Evolutionary conservation across 495 filamentous ascomycete genomes (phyloP), one percentile per base, ranked within the genome.

Genomic region (Evansstolkia leycettana): DNA sequence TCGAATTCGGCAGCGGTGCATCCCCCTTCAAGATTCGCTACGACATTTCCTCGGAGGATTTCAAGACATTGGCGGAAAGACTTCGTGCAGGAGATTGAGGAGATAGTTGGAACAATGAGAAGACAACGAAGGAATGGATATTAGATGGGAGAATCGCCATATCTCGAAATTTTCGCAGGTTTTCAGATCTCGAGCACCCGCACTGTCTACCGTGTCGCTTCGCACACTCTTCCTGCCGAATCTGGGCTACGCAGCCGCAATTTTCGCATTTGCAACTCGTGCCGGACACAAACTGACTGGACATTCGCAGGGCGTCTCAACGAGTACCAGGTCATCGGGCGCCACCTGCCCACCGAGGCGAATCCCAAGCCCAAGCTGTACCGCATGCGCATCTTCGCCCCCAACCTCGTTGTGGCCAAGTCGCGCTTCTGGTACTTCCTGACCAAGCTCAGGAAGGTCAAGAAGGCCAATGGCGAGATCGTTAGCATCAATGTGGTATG

Each of bases 381-480:
- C 78, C 86, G 90, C 64, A 98, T 98, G 92, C 85, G 89, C 65
- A 94, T 98, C 67, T 98, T 98, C 58, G 90, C 90, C 41, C 85
- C 87, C 45, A 98, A 98, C 69, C 73, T 77, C 51, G 89, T 96
- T 46, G 86, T 98, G 50, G 90, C 90, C 52, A 98, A 96, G 79
- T 94, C 86, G 52, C 82, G 90, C 43, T 98, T 94, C 80, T 98
- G 92, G 92, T 98, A 98, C 78, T 98, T 98, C 80, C 68, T 98
- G 58, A 84, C 81, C 69, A 92, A 93, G 76, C 76, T 98, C 46
- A 76, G 84, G 60, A 98, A 96, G 78, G 84, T 98, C 71, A 98
- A 98, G 86, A 96, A 95, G 82, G 77, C 88, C 57, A 95, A 93
- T 62, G 90, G 90, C 59, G 90, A 98, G 82, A 94, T 98, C 59